Base-by-base conservation (phyloP, 345 rosid genomes). In the Salix suchowensis region DNA sequence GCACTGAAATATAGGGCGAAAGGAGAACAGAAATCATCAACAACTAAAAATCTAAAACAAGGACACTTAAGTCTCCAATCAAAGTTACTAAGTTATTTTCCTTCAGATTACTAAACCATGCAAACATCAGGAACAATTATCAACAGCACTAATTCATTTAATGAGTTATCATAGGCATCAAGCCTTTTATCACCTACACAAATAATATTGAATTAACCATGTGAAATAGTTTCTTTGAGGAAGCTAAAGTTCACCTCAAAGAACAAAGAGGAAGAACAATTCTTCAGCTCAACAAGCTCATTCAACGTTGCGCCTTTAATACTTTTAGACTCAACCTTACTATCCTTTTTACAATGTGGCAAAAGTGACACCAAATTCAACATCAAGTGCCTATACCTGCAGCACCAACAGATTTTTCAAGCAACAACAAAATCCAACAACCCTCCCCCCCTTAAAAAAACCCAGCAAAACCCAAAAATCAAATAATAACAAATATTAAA, bases 341-440 rank as follows among this genome's bases (percentile, higher is more conserved):
- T 96, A 80, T 96, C 97, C 83, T 93, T 92, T 94, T 96, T 96
- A 82, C 97, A 91, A 55, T 93, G 99, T 61, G 99, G 97, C 74
- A 96, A 68, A 75, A 96, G 91, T 13, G 98, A 92, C 50, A 96
- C 94, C 79, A 96, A 77, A 85, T 96, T 93, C 88, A 96, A 72
- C 98, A 96, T 94, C 95, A 96, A 77, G 84, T 94, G 98, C 83
- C 97, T 91, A 75, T 89, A 96, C 94, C 98, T 96, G 65, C 60
- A 34, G 69, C 18, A 28, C 5, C 39, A 67, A 70, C 12, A 40
- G 50, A 19, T 64, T 79, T 19, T 70, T 61, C 19, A 50, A 65
- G 9, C 37, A 61, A 18, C n/a, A 19, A 32, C 46, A 42, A 37
- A 0, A 65, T 52, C 6, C 11, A 70, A 24, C 24, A 39, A 54